Percentiles rank a stretch among this genome's conserved stretches.
Conservation (phyloP, 2,329 filamentous ascomycete species). For the Dactylonectria estremocensis region DNA sequence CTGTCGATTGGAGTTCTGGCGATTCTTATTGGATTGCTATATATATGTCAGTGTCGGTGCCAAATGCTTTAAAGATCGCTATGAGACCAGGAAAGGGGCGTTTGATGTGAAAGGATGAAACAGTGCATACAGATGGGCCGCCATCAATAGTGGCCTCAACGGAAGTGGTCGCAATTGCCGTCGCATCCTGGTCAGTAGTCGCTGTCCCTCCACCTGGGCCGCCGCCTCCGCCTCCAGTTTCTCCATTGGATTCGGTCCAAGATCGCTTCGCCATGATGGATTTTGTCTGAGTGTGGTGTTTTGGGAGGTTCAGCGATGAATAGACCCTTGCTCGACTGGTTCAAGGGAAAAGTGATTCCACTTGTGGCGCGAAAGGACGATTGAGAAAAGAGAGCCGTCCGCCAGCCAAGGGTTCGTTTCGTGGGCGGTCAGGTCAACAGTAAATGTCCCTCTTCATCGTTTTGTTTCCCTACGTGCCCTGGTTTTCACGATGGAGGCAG, state of each 20-base stretch:
- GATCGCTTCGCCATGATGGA: slow-evolving; percentile 44
- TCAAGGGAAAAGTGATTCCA: slow-evolving; percentile 27
- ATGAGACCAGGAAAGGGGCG: not conserved
- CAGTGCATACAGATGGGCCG: slow-evolving; percentile 15
- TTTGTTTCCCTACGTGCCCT: not conserved
- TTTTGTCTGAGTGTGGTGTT: slow-evolving; percentile 2
- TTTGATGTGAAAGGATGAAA: not conserved
- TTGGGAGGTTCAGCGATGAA: not conserved
- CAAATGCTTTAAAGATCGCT: not conserved
- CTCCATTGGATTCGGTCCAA: slow-evolving; percentile 45
- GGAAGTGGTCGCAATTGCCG: slow-evolving; percentile 17
- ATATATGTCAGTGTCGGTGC: not conserved
- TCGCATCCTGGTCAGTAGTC: slow-evolving; percentile 37
- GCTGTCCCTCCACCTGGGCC: slow-evolving; percentile 21
- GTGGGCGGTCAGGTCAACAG: slow-evolving; percentile 2
- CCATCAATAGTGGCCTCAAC: slow-evolving; percentile 18
- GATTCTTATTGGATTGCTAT: slow-evolving; percentile 30
- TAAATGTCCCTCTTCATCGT: slow-evolving; percentile 11
- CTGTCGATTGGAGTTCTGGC: slow-evolving; percentile 38
- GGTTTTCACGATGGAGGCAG: slow-evolving; percentile 13
- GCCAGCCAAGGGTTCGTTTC: not conserved
- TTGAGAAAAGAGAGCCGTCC: slow-evolving; percentile 11
- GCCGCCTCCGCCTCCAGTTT: slow-evolving; percentile 5
- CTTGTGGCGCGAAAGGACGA: slow-evolving; percentile 25
- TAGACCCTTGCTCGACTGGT: slow-evolving; percentile 6